phyloP scores from a whole-genome alignment of 2,329 filamentous ascomycete species.

The Fusarium gaditjirri region DNA sequence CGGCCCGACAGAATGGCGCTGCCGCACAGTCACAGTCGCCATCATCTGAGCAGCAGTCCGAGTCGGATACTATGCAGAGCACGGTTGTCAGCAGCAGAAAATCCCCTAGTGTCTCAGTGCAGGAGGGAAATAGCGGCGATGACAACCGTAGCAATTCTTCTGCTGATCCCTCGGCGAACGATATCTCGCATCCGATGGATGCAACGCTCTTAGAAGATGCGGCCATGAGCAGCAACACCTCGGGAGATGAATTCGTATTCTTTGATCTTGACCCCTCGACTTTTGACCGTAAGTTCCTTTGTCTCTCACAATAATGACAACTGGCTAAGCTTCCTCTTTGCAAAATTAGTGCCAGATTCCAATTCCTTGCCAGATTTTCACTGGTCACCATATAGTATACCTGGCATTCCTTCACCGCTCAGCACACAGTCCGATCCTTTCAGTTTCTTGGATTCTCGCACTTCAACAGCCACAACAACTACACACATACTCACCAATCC shows the following conservation, averaged over 20 bases:
- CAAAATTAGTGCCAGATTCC: background rate
- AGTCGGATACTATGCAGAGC: background rate
- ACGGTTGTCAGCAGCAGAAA: background rate
- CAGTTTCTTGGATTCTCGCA: background rate
- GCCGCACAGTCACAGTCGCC: background rate
- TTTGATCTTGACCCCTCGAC: background rate
- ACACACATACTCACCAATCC: background rate
- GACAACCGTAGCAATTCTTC: background rate
- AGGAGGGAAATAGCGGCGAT: accelerated
- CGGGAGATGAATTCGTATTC: background rate
- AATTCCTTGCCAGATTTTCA: background rate
- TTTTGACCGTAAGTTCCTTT: background rate
- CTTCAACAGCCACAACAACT: background rate
- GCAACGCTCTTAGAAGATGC: background rate
- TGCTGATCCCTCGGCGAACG: background rate
- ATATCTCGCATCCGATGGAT: background rate
- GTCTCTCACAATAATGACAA: no score
- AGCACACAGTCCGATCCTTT: background rate
- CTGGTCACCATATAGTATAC: background rate
- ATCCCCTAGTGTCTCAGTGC: background rate
- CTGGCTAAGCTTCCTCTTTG: background rate
- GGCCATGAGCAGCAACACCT: background rate
- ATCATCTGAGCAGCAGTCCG: background rate
- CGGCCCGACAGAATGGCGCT: background rate
- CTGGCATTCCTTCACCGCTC: background rate